phyloP scores from a whole-genome alignment of 345 rosid species.

The Noccaea bulbosa region DNA sequence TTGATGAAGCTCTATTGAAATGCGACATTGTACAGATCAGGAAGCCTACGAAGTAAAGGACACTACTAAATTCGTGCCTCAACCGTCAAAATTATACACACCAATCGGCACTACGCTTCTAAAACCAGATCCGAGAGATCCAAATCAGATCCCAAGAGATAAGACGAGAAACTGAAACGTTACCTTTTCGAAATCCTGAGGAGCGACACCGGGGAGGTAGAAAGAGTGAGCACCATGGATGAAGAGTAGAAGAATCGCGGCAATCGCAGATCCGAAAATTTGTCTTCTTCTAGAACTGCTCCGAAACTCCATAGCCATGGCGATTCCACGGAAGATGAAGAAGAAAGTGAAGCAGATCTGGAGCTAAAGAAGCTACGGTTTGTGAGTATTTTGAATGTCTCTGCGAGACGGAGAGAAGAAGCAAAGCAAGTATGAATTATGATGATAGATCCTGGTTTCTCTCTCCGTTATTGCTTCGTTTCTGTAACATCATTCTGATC shows the following conservation, averaged over 20 bases:
- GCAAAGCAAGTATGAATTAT: no score
- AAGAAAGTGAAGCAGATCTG: conserved; percentile 31
- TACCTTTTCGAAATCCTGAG: conserved; percentile 86
- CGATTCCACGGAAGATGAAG: conserved; percentile 9
- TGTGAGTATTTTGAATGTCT: not conserved
- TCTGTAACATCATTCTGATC: conserved; percentile 24
- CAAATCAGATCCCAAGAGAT: conserved; percentile 31
- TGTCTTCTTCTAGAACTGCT: conserved; percentile 4
- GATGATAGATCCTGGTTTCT: conserved; percentile 29
- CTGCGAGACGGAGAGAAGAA: conserved; percentile 8
- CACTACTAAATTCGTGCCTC: not conserved
- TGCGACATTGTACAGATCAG: conserved; percentile 22
- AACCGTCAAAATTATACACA: not conserved
- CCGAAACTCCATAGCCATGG: conserved; percentile 35
- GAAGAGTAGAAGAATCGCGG: conserved; percentile 47
- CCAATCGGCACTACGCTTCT: conserved; percentile 1
- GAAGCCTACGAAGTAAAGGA: not conserved
- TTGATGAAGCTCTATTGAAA: not conserved
- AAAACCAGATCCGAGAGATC: conserved; percentile 31
- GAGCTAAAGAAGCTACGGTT: conserved; percentile 12
- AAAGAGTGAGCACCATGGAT: conserved; percentile 64
- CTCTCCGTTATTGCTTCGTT: conserved; percentile 31
- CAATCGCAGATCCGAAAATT: conserved; percentile 30
- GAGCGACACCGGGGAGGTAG: conserved; percentile 98
- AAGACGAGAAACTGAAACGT: not conserved